Evolutionary conservation across 2,329 filamentous ascomycete species (phyloP).

Genomic region (Colletotrichum eremochloae): DNA sequence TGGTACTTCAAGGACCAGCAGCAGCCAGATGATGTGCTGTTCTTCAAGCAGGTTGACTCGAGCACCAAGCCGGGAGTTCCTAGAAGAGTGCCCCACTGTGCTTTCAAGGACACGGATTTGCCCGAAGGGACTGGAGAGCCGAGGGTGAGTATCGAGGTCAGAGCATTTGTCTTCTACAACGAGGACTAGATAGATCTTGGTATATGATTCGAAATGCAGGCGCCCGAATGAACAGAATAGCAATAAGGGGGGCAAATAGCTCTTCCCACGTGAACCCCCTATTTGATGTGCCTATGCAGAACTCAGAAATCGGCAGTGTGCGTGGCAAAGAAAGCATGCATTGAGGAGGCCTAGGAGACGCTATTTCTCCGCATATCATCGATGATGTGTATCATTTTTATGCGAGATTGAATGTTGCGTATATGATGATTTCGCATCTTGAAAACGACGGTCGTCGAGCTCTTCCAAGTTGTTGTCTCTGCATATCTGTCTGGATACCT

Average conservation of each 20-base stretch:
- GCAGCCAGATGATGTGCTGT: slow-evolving; percentile 65
- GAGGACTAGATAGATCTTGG: slow-evolving; percentile 15
- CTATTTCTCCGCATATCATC: not conserved
- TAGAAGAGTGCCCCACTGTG: slow-evolving; percentile 63
- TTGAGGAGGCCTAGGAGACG: too few relatives aligned
- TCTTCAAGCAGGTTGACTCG: slow-evolving; percentile 77
- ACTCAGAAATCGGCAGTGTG: not conserved
- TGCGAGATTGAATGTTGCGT: too few relatives aligned
- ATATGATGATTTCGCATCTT: not conserved
- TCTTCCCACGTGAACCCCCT: too few relatives aligned
- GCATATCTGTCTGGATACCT: too few relatives aligned
- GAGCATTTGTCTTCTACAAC: slow-evolving; percentile 72
- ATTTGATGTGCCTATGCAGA: not conserved
- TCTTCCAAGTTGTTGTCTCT: slow-evolving; percentile 9
- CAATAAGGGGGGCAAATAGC: accelerated
- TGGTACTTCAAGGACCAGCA: slow-evolving; percentile 68
- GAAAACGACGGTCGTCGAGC: not conserved
- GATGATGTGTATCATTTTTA: not conserved
- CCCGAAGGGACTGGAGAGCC: slow-evolving; percentile 68
- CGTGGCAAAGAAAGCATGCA: not conserved
- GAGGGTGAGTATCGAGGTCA: slow-evolving; percentile 78
- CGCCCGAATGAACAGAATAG: too few relatives aligned
- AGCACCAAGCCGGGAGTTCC: slow-evolving; percentile 60
- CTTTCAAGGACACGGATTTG: slow-evolving; percentile 58
- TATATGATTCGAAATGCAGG: not conserved